A percentile compares a stretch with the other conserved stretches of the same genome.
These are phyloP conservation scores for Teunomyces pallodes DNA, from an alignment of 805 yeast species.

Conservation along the genomic window DNA sequence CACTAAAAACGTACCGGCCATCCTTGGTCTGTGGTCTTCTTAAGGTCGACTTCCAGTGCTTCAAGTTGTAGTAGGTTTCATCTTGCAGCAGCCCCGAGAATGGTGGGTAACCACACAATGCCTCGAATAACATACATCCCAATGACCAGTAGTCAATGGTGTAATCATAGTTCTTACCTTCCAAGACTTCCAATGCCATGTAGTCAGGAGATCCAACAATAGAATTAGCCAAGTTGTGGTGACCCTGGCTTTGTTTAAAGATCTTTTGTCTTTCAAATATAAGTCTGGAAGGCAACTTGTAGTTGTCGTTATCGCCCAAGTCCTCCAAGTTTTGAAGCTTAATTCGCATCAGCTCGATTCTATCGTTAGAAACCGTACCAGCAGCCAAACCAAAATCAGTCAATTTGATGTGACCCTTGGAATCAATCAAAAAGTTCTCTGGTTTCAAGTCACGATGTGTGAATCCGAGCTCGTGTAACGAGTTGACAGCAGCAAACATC, in stretches of 20 bases:
- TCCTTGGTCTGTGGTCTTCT: slow-evolving; percentile 89
- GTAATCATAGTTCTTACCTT: slow-evolving; percentile 89
- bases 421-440: slow-evolving; percentile 86
- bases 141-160: slow-evolving; percentile 99
- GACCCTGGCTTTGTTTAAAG: slow-evolving; percentile 78
- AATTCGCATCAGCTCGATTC: slow-evolving; percentile 89
- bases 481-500: slow-evolving; percentile 93
- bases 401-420: slow-evolving; percentile 86
- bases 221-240: slow-evolving; percentile 86
- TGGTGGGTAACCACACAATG: slow-evolving; percentile 96
- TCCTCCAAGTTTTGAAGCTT: slow-evolving; percentile 69
- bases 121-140: slow-evolving; percentile 96
- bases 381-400: slow-evolving; percentile 98
- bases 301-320: slow-evolving; percentile 44
- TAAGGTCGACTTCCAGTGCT: slow-evolving; percentile 87
- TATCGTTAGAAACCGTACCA: slow-evolving; percentile 88
- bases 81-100: slow-evolving; percentile 91
- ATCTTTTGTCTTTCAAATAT: slow-evolving; percentile 84
- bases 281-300: slow-evolving; percentile 63
- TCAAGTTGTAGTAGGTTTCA: slow-evolving; percentile 90
- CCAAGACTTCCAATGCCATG: slow-evolving; percentile 96
- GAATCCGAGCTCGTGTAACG: slow-evolving; percentile 90
- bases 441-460: slow-evolving; percentile 97
- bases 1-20: slow-evolving; percentile 89
- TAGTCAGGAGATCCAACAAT: slow-evolving; percentile 98